These are phyloP conservation scores for Platismatia glauca DNA, from an alignment of 495 filamentous ascomycete genomes.

Conservation along the genomic window DNA sequence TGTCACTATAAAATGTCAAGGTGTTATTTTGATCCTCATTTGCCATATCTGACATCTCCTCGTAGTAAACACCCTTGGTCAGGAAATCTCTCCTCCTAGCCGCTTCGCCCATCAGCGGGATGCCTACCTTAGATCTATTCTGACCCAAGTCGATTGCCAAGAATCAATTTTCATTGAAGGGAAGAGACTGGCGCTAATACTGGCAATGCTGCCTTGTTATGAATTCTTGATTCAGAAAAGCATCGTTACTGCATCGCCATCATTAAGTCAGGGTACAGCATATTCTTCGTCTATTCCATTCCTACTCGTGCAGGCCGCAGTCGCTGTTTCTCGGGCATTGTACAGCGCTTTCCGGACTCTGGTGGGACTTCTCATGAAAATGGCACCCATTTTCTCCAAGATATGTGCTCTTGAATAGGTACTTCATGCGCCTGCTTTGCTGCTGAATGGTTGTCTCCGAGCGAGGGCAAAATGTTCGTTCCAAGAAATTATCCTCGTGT, in stretches of 20 bases:
- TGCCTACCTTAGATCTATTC: too few species aligned
- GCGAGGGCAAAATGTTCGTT: not conserved
- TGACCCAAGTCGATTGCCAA: not conserved
- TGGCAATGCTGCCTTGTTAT: not conserved
- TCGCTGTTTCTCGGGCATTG: not conserved
- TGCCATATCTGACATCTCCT: not conserved
- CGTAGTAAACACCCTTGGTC: not conserved
- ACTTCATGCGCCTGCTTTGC: not conserved
- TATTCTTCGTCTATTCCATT: not conserved
- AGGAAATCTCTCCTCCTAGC: not conserved
- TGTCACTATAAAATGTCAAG: too few species aligned
- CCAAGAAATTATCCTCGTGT: not conserved
- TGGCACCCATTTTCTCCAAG: not conserved
- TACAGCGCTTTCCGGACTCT: not conserved
- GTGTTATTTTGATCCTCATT: not conserved
- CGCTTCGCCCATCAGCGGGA: not conserved
- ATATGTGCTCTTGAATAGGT: not conserved
- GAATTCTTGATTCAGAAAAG: not conserved
- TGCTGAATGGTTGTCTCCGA: not conserved
- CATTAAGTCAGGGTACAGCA: not conserved
- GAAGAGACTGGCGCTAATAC: not conserved
- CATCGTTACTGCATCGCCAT: not conserved
- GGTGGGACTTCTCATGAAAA: not conserved
- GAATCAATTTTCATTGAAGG: not conserved
- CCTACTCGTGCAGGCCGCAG: not conserved